phyloP scores from a whole-genome alignment of 2,329 filamentous ascomycete genomes.

The Beauveria medogensis region DNA sequence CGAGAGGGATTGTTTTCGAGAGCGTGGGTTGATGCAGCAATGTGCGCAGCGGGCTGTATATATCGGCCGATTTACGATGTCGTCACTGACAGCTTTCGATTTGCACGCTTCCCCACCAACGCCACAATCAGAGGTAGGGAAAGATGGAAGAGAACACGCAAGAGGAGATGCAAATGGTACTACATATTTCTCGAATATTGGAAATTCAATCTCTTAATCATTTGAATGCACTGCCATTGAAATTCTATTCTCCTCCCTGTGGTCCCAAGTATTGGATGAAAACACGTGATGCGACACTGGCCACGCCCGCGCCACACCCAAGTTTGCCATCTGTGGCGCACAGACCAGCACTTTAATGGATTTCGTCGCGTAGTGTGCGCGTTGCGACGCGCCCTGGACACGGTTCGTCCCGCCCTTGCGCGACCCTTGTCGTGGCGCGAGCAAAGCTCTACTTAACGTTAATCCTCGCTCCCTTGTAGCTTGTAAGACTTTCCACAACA shows the following conservation, averaged over 20 bases:
- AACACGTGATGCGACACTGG: background rate
- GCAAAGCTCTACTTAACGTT: conserved; percentile 14
- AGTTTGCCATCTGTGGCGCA: conserved; percentile 12
- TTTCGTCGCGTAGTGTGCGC: conserved; percentile 20
- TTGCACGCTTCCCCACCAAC: background rate
- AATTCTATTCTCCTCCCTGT: background rate
- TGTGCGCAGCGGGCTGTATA: background rate
- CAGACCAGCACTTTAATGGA: conserved; percentile 23
- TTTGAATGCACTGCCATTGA: background rate
- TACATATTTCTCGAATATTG: background rate
- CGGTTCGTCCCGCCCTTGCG: conserved; percentile 9
- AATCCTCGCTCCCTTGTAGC: background rate
- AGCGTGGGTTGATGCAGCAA: background rate
- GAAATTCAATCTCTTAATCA: no score
- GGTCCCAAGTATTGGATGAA: background rate
- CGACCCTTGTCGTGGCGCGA: conserved; percentile 15
- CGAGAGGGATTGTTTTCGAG: no score
- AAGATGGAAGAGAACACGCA: no score
- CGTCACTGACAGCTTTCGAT: background rate
- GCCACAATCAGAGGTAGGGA: background rate
- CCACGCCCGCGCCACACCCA: conserved; percentile 4
- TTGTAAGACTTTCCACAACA: background rate
- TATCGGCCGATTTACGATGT: background rate
- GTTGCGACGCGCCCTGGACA: conserved; percentile 22
- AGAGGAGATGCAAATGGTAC: no score